Base-by-base conservation (phyloP, 169 alveolate species). In the Eimeria praecox region DNA sequence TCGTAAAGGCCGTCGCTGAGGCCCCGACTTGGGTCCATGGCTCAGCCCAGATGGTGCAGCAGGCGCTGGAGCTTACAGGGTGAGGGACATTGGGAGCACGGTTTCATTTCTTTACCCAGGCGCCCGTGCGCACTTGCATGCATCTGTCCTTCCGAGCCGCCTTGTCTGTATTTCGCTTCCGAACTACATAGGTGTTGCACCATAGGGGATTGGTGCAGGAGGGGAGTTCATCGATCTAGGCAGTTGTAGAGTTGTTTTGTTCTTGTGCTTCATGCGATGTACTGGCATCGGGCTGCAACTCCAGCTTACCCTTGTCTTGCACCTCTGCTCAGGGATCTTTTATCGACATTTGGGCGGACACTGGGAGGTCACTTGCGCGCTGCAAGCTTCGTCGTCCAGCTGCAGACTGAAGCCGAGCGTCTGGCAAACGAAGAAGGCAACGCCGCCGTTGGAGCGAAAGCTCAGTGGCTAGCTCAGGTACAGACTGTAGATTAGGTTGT, bases 1-100 rank as follows among this genome's bases (percentile, higher is more conserved):
- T 98, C 30, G 97, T 98, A 20, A 98, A 97, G 96, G 95, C 97
- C 80, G 98, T 98, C 49, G 93, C 96, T 30, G 95, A 95, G 33
- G 96, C 97, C 66, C 97, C 95, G 54, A 77, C 96, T 33, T 90
- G 95, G 93, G 80, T 93, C 77, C 96, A 88, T 20, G 96, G 96
- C 42, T 54, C 78, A 27, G 77, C 91, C 35, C 93, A 80, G 78
- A 93, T 62, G 93, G 96, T 69, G 38, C 90, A 93, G 66, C 96
- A 93, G 93, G 96, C 96, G 12, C 56, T 93, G 40, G 96, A 93
- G 89, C 96, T 93, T 35, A 82, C 90, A 10, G 92, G 92, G 96
- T 93, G 78, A 62, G 96, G 42, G 40, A 12, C 56, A 33, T 20
- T 44, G n/a, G 35, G 64, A 69, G 14, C 49, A 82, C 22, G 27